Evolutionary conservation across 371 early-diverging fungal species (phyloP).

Genomic region (Syncephalastrum sp.): DNA sequence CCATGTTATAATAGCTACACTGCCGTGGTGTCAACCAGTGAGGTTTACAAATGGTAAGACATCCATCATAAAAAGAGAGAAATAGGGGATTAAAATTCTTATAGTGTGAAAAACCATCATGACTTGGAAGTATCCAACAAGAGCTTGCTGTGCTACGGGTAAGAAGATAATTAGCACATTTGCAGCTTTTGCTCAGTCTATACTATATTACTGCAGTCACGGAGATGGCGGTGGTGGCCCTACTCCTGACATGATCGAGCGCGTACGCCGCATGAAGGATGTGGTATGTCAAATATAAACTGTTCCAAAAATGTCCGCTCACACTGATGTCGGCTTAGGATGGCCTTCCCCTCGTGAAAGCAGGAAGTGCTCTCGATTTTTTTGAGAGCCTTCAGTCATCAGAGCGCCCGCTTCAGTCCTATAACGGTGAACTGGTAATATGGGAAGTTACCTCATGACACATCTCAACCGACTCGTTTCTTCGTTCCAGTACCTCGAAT

Average conservation of each 20-base stretch:
- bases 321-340: conserved; percentile 38
- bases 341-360: conserved; percentile 72
- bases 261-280: conserved; percentile 71
- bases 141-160: conserved; percentile 48
- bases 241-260: conserved; percentile 81
- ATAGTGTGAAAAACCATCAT: conserved; percentile 41
- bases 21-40: conserved; percentile 34
- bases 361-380: conserved; percentile 77
- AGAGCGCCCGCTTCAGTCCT: conserved; percentile 70
- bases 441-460: neutral
- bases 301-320: neutral
- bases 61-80: neutral
- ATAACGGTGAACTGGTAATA: conserved; percentile 90
- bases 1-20: conserved; percentile 24
- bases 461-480: neutral
- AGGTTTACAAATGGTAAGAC: conserved; percentile 39
- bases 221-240: conserved; percentile 99
- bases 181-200: neutral
- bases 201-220: conserved; percentile 39
- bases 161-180: conserved; percentile 3
- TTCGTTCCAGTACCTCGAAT: conserved; percentile 65
- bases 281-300: conserved; percentile 43
- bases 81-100: neutral
- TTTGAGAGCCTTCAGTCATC: conserved; percentile 72
- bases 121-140: conserved; percentile 42